phyloP scores from a whole-genome alignment of 2,329 filamentous ascomycete genomes.

The Pseudogymnoascus sp. region DNA sequence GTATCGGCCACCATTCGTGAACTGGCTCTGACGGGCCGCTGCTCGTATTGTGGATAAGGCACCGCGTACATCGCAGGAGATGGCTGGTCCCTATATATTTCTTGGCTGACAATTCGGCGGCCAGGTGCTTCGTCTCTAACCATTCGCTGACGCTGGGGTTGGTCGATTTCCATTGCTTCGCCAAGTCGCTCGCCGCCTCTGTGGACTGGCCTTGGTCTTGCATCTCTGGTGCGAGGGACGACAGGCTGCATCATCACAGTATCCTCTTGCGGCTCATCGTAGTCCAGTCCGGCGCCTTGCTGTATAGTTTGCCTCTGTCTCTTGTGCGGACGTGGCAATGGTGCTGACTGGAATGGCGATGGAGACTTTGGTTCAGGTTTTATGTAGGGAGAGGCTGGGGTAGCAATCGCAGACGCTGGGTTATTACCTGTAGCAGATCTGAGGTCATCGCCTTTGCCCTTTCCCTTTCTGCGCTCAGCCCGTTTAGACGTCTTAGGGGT shows the following conservation, averaged over 20 bases:
- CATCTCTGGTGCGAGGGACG: conserved; percentile 11
- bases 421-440: conserved; percentile 8
- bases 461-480: conserved; percentile 41
- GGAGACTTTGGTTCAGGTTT: conserved; percentile 58
- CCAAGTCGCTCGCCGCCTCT: neutral
- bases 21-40: conserved; percentile 19
- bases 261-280: conserved; percentile 38
- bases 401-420: conserved; percentile 27
- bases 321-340: conserved; percentile 48
- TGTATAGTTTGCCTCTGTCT: conserved; percentile 42
- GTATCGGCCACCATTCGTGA: conserved; percentile 23
- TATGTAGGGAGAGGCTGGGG: conserved; percentile 43
- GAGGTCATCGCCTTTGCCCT: conserved; percentile 42
- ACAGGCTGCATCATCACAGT: conserved; percentile 25
- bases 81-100: conserved; percentile 12
- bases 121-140: neutral
- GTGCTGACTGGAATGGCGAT: conserved; percentile 46
- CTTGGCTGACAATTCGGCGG: neutral
- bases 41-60: conserved; percentile 20
- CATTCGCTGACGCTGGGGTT: neutral
- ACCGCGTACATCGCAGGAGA: conserved; percentile 22
- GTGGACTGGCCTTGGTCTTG: neutral
- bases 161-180: conserved; percentile 8
- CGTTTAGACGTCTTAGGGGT: conserved; percentile 47
- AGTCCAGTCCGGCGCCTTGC: conserved; percentile 33